Evolutionary conservation across 73 alveolate species (phyloP).

Genomic region (Paramecium primaurelia): DNA sequence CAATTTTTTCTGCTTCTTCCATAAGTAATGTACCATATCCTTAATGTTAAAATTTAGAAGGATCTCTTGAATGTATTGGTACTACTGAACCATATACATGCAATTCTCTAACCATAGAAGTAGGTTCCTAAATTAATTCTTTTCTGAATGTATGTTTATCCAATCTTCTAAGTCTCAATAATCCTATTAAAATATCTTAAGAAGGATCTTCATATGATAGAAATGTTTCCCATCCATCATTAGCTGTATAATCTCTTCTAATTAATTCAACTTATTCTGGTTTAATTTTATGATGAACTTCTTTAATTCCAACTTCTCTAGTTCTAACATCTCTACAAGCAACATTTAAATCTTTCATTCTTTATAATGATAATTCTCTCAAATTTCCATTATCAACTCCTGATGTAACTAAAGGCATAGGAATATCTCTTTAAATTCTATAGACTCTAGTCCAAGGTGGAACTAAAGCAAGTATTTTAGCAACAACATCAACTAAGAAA

Average conservation of each 20-base stretch:
- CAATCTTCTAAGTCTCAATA: conserved; percentile 92
- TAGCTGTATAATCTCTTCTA: conserved; percentile 97
- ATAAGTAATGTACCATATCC: conserved; percentile 97
- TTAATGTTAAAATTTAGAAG: conserved; percentile 94
- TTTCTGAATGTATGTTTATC: conserved; percentile 86
- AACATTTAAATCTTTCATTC: conserved; percentile 96
- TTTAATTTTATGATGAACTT: conserved; percentile 92
- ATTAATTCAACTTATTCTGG: conserved; percentile 96
- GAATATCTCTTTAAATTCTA: conserved; percentile 96
- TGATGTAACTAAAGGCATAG: conserved; percentile 98
- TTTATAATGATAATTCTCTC: conserved; percentile 91
- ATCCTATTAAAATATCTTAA: conserved; percentile 94
- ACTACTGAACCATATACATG: conserved; percentile 98
- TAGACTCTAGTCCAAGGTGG: conserved; percentile 99
- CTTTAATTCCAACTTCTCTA: conserved; percentile 97
- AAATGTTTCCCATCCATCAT: conserved; percentile 98
- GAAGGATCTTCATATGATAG: conserved; percentile 96
- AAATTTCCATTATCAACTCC: conserved; percentile 98
- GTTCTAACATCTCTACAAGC: conserved; percentile 98
- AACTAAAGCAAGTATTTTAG: conserved; percentile 91
- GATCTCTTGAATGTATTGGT: conserved; percentile 97
- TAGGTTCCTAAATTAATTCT: conserved; percentile 70
- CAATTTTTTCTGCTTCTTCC: conserved; percentile 99
- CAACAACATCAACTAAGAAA: conserved; percentile 89
- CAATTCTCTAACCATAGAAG: conserved; percentile 97